Base-by-base conservation (phyloP, 2,329 filamentous ascomycete genomes). In the Cercospora janseana region DNA sequence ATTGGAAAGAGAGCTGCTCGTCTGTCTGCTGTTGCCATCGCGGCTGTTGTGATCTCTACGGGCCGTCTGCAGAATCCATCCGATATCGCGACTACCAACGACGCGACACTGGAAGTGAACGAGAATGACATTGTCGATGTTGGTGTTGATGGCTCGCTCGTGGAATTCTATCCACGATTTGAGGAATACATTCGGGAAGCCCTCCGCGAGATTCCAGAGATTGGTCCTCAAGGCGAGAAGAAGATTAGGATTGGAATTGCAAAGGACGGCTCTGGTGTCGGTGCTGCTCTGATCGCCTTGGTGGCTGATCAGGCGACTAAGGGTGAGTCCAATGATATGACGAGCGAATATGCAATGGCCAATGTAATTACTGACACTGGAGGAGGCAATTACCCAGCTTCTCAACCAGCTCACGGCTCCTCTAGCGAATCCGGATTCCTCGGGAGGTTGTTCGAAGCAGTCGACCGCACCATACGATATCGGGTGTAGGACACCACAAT, bases 161-260 rank as follows among this genome's bases (percentile, higher is more conserved):
- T 97, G 2, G 93, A 97, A 71, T 93, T 95, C 73, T 97, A 97
- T 70, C 93, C 93, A 6, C 85, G 84, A 65, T 98, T 96, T 72
- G 84, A 93, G 58, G 85, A 87, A 49, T 87, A 93, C 75, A 86
- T 97, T 56, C 81, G 91, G 55, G 87, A 95, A 66, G 88, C 88
- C 5, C 76, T 97, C 52, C 75, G 83, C 42, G 82, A 81, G 49
- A 82, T 95, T 46, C 79, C 88, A 12, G 82, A 86, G 54, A 87
- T 97, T 62, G 92, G 92, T 4, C 73, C 77, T 37, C 75, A 79
- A 50, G 90, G 91, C 8, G 90, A 94, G 58, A 86, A 87, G 72
- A 87, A 84, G 71, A 87, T 98, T 58, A 80, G 89, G 50, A 96
- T 98, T 64, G 93, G 92, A 16, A 93, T 97, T 64, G 93, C 93